phyloP scores from a whole-genome alignment of 176 grass and related monocot species.

The Eremochloa ophiuroides region DNA sequence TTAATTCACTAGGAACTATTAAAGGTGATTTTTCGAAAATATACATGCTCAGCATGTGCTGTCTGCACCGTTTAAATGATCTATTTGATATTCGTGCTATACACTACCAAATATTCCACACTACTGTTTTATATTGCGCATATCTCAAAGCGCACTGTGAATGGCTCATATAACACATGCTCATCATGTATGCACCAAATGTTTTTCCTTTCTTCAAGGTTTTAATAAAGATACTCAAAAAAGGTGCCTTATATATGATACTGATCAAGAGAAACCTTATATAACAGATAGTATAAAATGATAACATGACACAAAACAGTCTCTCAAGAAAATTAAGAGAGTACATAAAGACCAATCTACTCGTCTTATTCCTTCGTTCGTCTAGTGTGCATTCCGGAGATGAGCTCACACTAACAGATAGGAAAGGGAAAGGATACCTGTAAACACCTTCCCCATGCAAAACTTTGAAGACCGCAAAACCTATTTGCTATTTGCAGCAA shows the following conservation, averaged over 20 bases:
- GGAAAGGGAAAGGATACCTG: not conserved
- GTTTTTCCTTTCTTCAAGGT: not conserved
- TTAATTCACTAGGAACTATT: not conserved
- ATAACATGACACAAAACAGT: not conserved
- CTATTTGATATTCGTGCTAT: no score
- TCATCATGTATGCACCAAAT: no score
- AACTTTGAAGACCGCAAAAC: not conserved
- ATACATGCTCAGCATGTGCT: no score
- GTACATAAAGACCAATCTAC: not conserved
- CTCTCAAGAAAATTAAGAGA: not conserved
- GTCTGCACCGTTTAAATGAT: no score
- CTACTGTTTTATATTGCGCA: no score
- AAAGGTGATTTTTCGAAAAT: not conserved
- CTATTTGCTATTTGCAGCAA: not conserved
- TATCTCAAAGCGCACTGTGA: no score
- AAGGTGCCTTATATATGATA: not conserved
- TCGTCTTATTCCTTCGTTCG: not conserved
- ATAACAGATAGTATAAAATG: not conserved
- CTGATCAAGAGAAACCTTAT: not conserved
- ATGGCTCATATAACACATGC: no score
- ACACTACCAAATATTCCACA: no score
- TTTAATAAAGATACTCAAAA: not conserved
- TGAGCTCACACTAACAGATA: not conserved
- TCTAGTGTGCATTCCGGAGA: not conserved
- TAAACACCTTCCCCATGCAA: not conserved